Base-by-base conservation (phyloP, 768 basidiomycete species). In the Kwoniella dejecticola region DNA sequence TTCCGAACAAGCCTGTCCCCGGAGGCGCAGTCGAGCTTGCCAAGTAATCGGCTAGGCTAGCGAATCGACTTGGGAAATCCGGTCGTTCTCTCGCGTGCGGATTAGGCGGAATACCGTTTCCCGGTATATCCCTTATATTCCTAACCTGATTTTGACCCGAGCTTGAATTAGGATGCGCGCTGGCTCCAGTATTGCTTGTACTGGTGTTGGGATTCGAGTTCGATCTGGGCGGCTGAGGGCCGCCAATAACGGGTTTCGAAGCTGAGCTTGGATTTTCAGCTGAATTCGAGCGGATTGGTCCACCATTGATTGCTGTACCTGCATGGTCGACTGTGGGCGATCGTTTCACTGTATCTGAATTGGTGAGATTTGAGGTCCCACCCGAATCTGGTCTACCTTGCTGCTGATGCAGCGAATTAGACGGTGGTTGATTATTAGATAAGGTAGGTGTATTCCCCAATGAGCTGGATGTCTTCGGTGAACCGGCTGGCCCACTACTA, bases 31-130 rank as follows among this genome's bases (percentile, higher is more conserved):
- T 50, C 13, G 55, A 53, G 2, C 54, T 56, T 1, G 48, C 40
- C 12, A 68, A 58, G 41, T 68, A 68, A 15, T 68, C 66, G 19
- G 66, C 62, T 55, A 68, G 48, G 29, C 54, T 63, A 23, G 66
- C 53, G 24, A 63, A 68, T 23, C 59, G 30, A 29, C 50, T 31
- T 50, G 52, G 31, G 29, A 31, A 49, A 31, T 49, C 36, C 26
- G 36, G 42, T 56, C 42, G 8, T 12, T 56, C 42, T 24, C 26
- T 30, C 24, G 27, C 38, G n/a, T 24, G 52, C 2, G 24, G 19
- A 38, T 40, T 36, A 17, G 52, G 15, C 19, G 24, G 36, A 21
- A 23, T 38, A 21, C 36, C 38, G 15, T 21, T 23, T 4, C 46
- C 46, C 11, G 46, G 24, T 11, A 23, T 23, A 19, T 19, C 46